Conservation (phyloP, 148 eudicot species). For the Camellia granthamiana region DNA sequence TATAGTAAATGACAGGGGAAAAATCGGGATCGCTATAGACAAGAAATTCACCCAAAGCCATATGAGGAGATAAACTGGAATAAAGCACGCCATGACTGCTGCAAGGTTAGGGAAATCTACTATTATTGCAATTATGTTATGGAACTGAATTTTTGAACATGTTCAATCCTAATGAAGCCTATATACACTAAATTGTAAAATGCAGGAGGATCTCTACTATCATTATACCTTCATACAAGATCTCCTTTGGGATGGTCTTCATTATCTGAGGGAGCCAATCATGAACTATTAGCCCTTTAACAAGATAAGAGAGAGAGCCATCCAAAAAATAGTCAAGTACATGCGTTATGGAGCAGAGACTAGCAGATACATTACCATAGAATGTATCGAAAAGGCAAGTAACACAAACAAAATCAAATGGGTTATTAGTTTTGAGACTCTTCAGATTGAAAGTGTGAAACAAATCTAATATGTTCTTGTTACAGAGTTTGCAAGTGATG, state of each 20-base stretch:
- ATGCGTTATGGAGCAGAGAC: conserved; percentile 11
- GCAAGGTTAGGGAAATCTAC: conserved; percentile 3
- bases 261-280: conserved; percentile 13
- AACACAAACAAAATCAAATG: background rate
- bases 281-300: conserved; percentile 10
- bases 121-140: no score
- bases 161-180: background rate
- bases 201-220: conserved; percentile 18
- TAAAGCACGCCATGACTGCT: conserved; percentile 15
- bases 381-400: conserved; percentile 7
- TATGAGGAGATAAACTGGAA: conserved; percentile 21
- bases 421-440: no score
- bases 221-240: conserved; percentile 16
- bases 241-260: conserved; percentile 17
- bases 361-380: conserved; percentile 13
- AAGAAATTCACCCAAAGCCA: background rate
- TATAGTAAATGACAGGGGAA: no score
- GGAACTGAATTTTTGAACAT: background rate
- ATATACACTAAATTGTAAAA: background rate
- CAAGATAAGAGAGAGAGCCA: conserved; percentile 19
- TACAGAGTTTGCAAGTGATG: conserved; percentile 14
- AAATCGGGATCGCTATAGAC: no score
- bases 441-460: no score
- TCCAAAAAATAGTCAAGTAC: conserved; percentile 4
- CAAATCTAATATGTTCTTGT: no score